These are phyloP conservation scores for Penicillium concentricum DNA, from an alignment of 2,329 filamentous ascomycete species.

Conservation along the genomic window DNA sequence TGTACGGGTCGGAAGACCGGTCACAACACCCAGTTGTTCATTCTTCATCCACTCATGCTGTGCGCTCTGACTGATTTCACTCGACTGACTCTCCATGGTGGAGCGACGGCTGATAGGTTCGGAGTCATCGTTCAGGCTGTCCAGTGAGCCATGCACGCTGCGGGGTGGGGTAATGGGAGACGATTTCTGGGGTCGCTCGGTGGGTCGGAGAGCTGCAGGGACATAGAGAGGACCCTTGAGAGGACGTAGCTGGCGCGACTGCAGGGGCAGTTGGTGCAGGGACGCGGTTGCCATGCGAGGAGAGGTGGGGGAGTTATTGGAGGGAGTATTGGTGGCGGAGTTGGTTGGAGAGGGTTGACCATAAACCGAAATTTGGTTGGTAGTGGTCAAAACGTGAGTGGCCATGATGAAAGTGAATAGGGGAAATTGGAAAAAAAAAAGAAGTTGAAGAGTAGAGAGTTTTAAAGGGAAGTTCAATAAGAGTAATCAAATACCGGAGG, in stretches of 20 bases:
- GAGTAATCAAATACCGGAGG: neutral
- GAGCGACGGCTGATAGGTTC: conserved; percentile 39
- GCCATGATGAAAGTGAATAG: conserved; percentile 24
- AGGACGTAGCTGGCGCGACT: conserved; percentile 58
- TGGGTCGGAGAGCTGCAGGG: conserved; percentile 62
- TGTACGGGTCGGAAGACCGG: conserved; percentile 59
- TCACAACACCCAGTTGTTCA: conserved; percentile 55
- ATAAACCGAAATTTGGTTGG: conserved; percentile 1
- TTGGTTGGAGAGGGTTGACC: conserved; percentile 50
- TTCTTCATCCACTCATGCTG: conserved; percentile 55
- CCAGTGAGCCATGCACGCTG: conserved; percentile 57
- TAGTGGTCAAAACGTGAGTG: conserved; percentile 36
- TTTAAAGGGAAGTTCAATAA: neutral
- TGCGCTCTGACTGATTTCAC: conserved; percentile 47
- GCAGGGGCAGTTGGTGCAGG: conserved; percentile 40
- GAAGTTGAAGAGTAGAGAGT: neutral
- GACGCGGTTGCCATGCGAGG: conserved; percentile 45
- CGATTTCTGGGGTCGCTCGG: conserved; percentile 51
- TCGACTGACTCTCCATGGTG: conserved; percentile 43
- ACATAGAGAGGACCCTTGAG: conserved; percentile 62
- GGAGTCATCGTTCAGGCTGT: conserved; percentile 43
- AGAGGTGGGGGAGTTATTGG: conserved; percentile 55
- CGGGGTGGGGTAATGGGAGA: conserved; percentile 51
- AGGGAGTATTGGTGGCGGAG: conserved; percentile 50
- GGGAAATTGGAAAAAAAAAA: neutral